These are phyloP conservation scores for Eudorina sp. DNA, from an alignment of 139 green algal species.

Conservation along the genomic window DNA sequence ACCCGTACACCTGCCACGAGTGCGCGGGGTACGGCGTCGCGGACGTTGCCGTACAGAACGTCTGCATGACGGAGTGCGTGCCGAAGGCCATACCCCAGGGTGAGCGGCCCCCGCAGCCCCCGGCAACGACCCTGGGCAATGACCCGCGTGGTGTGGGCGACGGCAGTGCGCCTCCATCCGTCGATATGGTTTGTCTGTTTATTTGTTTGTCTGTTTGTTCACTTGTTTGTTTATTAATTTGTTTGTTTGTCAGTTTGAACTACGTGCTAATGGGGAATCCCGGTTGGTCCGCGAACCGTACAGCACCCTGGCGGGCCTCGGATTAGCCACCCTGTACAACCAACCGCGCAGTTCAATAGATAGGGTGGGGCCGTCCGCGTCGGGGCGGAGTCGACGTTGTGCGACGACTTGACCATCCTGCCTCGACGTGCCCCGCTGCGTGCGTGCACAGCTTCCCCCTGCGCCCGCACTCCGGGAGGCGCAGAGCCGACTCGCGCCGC, in stretches of 20 bases:
- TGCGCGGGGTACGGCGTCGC: background rate
- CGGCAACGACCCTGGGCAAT: no score
- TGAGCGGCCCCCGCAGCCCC: background rate
- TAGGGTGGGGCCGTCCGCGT: no score
- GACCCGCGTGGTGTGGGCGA: background rate
- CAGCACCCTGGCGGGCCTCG: no score
- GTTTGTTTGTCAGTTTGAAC: background rate
- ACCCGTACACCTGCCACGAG: slow-evolving; percentile 15
- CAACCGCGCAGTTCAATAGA: no score
- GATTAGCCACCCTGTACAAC: no score
- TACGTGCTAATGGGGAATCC: background rate
- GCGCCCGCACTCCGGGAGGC: no score
- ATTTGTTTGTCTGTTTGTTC: background rate
- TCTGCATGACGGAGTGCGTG: slow-evolving; percentile 15
- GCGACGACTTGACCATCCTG: no score
- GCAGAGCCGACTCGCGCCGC: no score
- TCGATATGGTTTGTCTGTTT: background rate
- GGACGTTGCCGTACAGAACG: background rate
- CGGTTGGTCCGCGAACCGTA: no score
- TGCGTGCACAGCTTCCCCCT: no score
- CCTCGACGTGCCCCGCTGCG: no score
- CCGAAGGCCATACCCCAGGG: background rate
- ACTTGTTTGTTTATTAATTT: background rate
- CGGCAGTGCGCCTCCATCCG: background rate
- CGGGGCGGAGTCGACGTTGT: no score